Conservation (phyloP, 768 basidiomycete genomes). For the Trametes cinnabarina region DNA sequence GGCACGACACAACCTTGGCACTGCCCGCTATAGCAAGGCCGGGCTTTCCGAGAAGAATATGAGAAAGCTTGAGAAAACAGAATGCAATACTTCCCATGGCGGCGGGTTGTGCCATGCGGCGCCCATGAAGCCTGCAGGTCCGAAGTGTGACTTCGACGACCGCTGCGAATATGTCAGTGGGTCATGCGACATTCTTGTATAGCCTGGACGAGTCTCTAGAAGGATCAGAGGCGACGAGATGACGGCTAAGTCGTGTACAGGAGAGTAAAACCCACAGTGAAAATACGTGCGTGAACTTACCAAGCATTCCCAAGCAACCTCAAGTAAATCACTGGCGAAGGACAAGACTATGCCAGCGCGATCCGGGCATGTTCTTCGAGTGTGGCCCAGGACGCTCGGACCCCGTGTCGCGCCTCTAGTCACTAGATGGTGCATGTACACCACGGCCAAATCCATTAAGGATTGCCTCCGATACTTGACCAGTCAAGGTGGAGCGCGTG, state of each 20-base stretch:
- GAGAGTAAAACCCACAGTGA: not conserved
- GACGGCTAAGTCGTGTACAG: not conserved
- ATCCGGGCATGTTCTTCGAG: not conserved
- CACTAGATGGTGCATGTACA: too few relatives aligned
- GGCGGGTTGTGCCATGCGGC: not conserved
- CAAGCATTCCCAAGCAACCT: too few relatives aligned
- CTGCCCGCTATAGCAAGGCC: slow-evolving; percentile 4
- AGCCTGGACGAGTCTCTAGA: too few relatives aligned
- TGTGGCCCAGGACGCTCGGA: too few relatives aligned
- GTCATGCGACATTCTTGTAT: too few relatives aligned
- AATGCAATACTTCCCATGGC: not conserved
- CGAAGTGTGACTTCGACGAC: not conserved
- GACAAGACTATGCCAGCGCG: not conserved
- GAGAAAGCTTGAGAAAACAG: not conserved
- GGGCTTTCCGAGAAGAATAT: not conserved
- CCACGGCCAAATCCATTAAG: too few relatives aligned
- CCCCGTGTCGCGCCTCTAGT: too few relatives aligned
- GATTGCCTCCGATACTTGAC: too few relatives aligned
- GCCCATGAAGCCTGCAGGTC: not conserved
- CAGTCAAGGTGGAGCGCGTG: too few relatives aligned
- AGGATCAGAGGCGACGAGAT: too few relatives aligned
- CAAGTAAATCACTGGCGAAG: too few relatives aligned
- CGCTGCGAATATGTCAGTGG: too few relatives aligned
- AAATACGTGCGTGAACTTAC: not conserved
- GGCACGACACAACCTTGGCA: not conserved